Percentiles rank a stretch among this genome's conserved stretches.
Conservation (phyloP, 805 yeast species). For the Starmerella apis region DNA sequence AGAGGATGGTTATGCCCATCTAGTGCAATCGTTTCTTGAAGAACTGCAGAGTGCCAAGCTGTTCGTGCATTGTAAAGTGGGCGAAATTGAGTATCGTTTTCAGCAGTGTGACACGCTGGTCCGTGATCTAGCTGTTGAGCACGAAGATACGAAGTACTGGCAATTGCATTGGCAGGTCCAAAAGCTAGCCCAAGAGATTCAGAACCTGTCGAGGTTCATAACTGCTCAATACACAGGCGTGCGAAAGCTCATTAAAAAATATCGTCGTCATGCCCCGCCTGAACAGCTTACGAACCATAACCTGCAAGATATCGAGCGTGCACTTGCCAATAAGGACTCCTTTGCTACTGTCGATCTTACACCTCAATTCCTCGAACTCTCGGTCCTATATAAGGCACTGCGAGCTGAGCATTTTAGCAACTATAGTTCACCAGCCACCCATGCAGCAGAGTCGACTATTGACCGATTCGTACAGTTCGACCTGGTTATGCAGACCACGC, state of each 20-base stretch:
- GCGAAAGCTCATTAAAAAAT: slow-evolving; percentile 64
- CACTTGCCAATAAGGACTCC: slow-evolving; percentile 41
- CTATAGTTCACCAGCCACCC: neutral
- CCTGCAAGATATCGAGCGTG: slow-evolving; percentile 24
- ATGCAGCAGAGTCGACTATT: neutral
- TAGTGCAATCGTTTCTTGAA: slow-evolving; percentile 16
- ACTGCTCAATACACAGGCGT: slow-evolving; percentile 62
- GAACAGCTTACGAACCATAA: slow-evolving; percentile 25
- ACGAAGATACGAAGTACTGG: slow-evolving; percentile 15
- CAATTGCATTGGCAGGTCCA: slow-evolving; percentile 34
- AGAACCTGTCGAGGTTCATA: slow-evolving; percentile 58
- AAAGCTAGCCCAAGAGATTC: slow-evolving; percentile 43
- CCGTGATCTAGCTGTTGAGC: slow-evolving; percentile 1
- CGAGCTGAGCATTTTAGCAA: slow-evolving; percentile 27
- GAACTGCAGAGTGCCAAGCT: slow-evolving; percentile 34
- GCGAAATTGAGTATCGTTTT: slow-evolving; percentile 52
- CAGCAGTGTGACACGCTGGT: slow-evolving; percentile 35
- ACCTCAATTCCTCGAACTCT: slow-evolving; percentile 49
- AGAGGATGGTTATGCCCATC: slow-evolving; percentile 11
- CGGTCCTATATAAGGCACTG: slow-evolving; percentile 44
- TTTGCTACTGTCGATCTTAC: slow-evolving; percentile 54
- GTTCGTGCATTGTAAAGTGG: slow-evolving; percentile 56
- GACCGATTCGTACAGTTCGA: slow-evolving; percentile 26
- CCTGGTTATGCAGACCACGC: slow-evolving; percentile 29
- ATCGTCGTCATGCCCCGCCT: slow-evolving; percentile 38